Evolutionary conservation across 2,329 filamentous ascomycete species (phyloP).

Genomic region (Sclerotinia minor): DNA sequence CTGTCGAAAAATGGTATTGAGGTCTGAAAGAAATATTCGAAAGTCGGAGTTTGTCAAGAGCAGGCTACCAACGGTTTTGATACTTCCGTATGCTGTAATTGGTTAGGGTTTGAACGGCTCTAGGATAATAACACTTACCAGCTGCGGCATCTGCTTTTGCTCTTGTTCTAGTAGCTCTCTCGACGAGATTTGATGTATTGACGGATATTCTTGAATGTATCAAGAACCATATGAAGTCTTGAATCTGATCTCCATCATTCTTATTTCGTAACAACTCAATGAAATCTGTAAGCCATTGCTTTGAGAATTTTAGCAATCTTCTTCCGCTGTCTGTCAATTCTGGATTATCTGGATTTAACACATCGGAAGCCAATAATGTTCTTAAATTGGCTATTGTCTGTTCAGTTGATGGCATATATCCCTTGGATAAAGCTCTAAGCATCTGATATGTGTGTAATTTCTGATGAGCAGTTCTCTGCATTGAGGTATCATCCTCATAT

Average conservation of each 20-base stretch:
- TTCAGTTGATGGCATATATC: slow-evolving; percentile 90
- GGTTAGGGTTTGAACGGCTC: slow-evolving; percentile 33
- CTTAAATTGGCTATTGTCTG: slow-evolving; percentile 79
- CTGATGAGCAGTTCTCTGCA: slow-evolving; percentile 77
- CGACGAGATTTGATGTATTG: slow-evolving; percentile 63
- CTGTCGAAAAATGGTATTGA: slow-evolving; percentile 75
- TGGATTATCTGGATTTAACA: slow-evolving; percentile 73
- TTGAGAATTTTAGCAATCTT: slow-evolving; percentile 68
- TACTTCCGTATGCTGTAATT: slow-evolving; percentile 68
- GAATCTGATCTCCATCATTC: slow-evolving; percentile 80
- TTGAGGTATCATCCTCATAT: slow-evolving; percentile 76
- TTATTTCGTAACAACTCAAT: slow-evolving; percentile 82
- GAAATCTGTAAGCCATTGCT: slow-evolving; percentile 74
- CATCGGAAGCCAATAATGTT: slow-evolving; percentile 72
- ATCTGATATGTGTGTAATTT: slow-evolving; percentile 95
- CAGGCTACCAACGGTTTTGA: slow-evolving; percentile 80
- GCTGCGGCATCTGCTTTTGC: slow-evolving; percentile 70
- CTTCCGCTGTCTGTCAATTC: slow-evolving; percentile 78
- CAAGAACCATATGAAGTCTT: slow-evolving; percentile 88
- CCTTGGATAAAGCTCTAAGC: slow-evolving; percentile 75
- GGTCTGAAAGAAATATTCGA: slow-evolving; percentile 77
- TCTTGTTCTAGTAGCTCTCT: slow-evolving; percentile 61
- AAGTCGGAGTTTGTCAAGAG: slow-evolving; percentile 90
- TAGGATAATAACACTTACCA: slow-evolving; percentile 48
- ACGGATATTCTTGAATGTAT: slow-evolving; percentile 70